Evolutionary conservation across 345 rosid species (phyloP).

Genomic region (Eucalyptus cloeziana): DNA sequence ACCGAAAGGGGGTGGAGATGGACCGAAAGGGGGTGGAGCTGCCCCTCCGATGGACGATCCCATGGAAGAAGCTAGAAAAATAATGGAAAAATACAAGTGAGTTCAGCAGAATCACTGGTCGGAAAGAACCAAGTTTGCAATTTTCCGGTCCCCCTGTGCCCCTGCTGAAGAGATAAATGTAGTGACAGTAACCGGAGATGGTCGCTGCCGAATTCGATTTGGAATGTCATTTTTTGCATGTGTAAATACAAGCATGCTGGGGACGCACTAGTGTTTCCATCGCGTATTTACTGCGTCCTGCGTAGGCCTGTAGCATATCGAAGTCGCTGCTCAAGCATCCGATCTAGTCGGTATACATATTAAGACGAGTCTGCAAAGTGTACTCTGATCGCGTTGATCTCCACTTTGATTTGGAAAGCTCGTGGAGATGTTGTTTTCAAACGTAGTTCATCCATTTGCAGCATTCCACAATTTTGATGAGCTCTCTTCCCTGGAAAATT

Average conservation of each 20-base stretch:
- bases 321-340: neutral
- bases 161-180: neutral
- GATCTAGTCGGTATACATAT: neutral
- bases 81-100: conserved; percentile 93
- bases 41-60: conserved; percentile 37
- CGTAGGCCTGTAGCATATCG: neutral
- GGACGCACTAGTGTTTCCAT: neutral
- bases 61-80: conserved; percentile 75
- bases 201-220: neutral
- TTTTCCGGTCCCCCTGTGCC: neutral
- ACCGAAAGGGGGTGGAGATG: conserved; percentile 30
- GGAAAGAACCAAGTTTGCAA: neutral
- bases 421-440: neutral
- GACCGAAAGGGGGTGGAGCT: neutral
- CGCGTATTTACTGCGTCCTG: neutral
- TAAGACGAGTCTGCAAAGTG: neutral
- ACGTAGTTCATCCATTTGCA: neutral
- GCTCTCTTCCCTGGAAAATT: neutral
- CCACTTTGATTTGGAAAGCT: neutral
- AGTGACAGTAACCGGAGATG: neutral
- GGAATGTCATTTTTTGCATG: neutral
- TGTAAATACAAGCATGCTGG: neutral
- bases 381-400: neutral
- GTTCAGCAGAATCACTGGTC: neutral
- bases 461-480: neutral